phyloP scores from a whole-genome alignment of 1,139 yeast genomes.

The Yamadazyma taylorii region DNA sequence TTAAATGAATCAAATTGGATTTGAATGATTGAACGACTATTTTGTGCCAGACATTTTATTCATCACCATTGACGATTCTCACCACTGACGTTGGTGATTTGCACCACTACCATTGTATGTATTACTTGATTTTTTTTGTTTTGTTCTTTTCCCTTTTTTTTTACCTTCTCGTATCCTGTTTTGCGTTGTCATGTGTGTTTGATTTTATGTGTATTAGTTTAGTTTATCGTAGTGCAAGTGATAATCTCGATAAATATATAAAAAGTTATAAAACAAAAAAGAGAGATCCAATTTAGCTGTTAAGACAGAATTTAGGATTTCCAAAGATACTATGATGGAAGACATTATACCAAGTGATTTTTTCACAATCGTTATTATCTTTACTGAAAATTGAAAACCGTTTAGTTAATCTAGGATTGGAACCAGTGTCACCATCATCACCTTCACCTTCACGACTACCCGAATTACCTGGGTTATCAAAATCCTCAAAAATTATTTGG shows the following conservation, averaged over 20 bases:
- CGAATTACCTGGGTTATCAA: too few species aligned
- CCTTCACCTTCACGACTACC: too few species aligned
- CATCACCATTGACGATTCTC: too few species aligned
- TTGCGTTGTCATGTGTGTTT: background rate
- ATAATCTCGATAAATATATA: background rate
- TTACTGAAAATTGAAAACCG: slow-evolving; percentile 20
- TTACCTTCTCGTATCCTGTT: background rate
- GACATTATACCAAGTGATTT: slow-evolving; percentile 51
- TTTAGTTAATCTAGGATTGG: slow-evolving; percentile 5
- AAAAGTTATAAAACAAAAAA: too few species aligned
- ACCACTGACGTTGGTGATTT: too few species aligned
- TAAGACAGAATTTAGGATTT: slow-evolving; percentile 41
- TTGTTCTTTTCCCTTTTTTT: background rate
- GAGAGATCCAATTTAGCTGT: slow-evolving; percentile 5
- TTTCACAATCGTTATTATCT: slow-evolving; percentile 34
- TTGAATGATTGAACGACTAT: background rate
- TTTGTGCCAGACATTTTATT: background rate
- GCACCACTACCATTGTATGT: too few species aligned
- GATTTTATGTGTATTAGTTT: background rate
- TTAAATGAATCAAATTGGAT: too few species aligned
- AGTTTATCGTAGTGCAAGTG: slow-evolving; percentile 3
- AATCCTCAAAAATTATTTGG: slow-evolving; percentile 20
- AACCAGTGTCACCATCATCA: background rate
- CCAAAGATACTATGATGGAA: slow-evolving; percentile 52
- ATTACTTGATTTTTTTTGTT: too few species aligned